Conservation (phyloP, 2,329 filamentous ascomycete species). For the Colletotrichum sp. region DNA sequence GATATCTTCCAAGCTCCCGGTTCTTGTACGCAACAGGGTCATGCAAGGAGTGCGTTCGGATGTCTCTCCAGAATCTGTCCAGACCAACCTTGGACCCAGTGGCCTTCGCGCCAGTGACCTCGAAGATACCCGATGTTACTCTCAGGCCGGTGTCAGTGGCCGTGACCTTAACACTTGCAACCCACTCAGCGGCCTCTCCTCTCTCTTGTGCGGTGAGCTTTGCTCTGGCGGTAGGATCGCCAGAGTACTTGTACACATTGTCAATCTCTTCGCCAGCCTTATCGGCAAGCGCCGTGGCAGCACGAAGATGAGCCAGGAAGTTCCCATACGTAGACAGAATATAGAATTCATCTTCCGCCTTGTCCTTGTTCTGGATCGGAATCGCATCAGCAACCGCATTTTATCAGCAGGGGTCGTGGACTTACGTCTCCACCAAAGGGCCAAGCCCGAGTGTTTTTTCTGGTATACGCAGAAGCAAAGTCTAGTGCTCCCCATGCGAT, state of each 20-base stretch:
- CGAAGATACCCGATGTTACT: constrained; percentile 67
- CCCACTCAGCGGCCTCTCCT: constrained; percentile 66
- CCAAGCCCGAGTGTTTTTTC: constrained; percentile 63
- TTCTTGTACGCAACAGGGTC: constrained; percentile 74
- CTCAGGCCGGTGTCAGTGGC: constrained; percentile 64
- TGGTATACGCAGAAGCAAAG: constrained; percentile 61
- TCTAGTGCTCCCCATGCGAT: constrained; percentile 65
- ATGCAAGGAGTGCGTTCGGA: constrained; percentile 70
- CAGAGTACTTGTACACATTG: constrained; percentile 46
- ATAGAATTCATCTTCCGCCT: constrained; percentile 67
- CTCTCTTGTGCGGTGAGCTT: constrained; percentile 55
- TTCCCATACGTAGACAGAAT: constrained; percentile 69
- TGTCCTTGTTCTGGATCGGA: constrained; percentile 52
- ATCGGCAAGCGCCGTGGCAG: constrained; percentile 64
- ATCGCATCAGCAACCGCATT: background rate
- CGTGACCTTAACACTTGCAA: constrained; percentile 67
- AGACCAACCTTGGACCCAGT: constrained; percentile 64
- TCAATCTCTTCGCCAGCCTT: constrained; percentile 55
- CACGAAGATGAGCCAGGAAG: constrained; percentile 66
- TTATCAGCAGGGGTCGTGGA: background rate
- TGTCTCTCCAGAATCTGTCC: constrained; percentile 70
- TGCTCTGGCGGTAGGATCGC: constrained; percentile 40
- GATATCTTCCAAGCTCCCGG: constrained; percentile 62
- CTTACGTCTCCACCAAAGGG: constrained; percentile 65
- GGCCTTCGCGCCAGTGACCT: constrained; percentile 65